These are phyloP conservation scores for Amaranthus palmeri DNA, from an alignment of 148 eudicot species.

Conservation along the genomic window DNA sequence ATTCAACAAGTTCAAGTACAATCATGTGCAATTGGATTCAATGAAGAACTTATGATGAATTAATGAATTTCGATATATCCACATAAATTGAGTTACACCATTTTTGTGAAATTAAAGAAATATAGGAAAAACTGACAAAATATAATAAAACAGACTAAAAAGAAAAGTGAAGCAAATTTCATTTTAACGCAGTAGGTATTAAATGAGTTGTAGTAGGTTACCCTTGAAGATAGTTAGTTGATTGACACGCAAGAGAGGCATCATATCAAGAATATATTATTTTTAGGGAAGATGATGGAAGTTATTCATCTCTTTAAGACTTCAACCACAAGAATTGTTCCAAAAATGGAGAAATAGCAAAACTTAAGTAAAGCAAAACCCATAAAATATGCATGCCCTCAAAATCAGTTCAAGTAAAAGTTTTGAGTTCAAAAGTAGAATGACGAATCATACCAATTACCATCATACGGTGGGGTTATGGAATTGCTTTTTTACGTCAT, in stretches of 20 bases:
- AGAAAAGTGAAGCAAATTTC: too few relatives aligned
- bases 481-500: too few relatives aligned
- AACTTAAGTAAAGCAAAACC: not conserved
- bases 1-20: not conserved
- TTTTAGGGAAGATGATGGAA: slow-evolving; percentile 14
- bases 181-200: not conserved
- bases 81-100: not conserved
- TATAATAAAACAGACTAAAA: too few relatives aligned
- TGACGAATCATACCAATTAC: not conserved
- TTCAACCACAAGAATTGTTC: slow-evolving; percentile 20
- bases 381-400: not conserved
- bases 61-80: slow-evolving; percentile 3
- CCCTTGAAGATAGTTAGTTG: not conserved
- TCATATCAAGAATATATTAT: slow-evolving; percentile 15
- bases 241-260: slow-evolving; percentile 22
- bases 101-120: too few relatives aligned
- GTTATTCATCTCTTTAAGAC: not conserved
- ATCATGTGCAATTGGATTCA: slow-evolving; percentile 7
- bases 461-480: not conserved
- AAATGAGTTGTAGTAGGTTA: slow-evolving; percentile 9
- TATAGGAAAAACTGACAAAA: too few relatives aligned
- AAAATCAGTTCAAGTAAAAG: not conserved
- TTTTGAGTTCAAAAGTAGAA: not conserved
- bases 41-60: slow-evolving; percentile 17
- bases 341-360: slow-evolving; percentile 15